These are phyloP conservation scores for Clitocybe nebularis DNA, from an alignment of 1,284 basidiomycete species.

Conservation along the genomic window DNA sequence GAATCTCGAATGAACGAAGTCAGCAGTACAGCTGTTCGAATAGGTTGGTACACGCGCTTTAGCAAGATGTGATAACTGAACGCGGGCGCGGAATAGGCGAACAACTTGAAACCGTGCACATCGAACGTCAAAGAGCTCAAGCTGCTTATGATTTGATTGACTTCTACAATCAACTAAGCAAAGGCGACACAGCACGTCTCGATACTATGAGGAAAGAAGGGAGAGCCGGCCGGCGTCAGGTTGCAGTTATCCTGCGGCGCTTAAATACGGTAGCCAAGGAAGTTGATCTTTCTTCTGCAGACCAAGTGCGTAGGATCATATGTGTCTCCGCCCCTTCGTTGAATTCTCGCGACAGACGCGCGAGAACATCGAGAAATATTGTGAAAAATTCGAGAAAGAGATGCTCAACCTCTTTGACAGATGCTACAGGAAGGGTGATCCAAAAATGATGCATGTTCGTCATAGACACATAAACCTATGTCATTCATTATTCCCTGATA, in stretches of 20 bases:
- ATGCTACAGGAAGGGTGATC: constrained; percentile 94
- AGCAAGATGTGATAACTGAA: constrained; percentile 11
- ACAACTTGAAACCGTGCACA: constrained; percentile 93
- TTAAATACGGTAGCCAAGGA: constrained; percentile 90
- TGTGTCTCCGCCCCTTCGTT: constrained; percentile 1
- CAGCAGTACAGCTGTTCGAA: constrained; percentile 90
- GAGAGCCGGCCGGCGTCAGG: constrained; percentile 81
- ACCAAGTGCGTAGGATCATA: constrained; percentile 50
- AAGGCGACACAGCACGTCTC: constrained; percentile 76
- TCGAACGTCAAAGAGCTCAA: constrained; percentile 89
- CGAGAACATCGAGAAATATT: constrained; percentile 91
- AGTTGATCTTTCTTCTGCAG: constrained; percentile 79
- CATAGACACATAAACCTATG: constrained; percentile 1
- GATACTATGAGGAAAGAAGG: constrained; percentile 85
- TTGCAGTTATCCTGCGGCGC: constrained; percentile 87
- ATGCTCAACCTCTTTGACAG: constrained; percentile 95
- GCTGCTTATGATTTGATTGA: constrained; percentile 94
- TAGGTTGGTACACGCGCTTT: constrained; percentile 56
- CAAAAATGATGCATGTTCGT: constrained; percentile 95
- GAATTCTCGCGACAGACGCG: constrained; percentile 51
- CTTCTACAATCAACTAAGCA: constrained; percentile 91
- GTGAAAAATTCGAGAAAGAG: constrained; percentile 98
- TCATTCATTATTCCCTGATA: constrained; percentile 3
- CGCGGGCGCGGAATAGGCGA: constrained; percentile 78
- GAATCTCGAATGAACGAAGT: constrained; percentile 91